These are phyloP conservation scores for Cnidoscolus chayamansa DNA, from an alignment of 441 rosid species.

Conservation along the genomic window DNA sequence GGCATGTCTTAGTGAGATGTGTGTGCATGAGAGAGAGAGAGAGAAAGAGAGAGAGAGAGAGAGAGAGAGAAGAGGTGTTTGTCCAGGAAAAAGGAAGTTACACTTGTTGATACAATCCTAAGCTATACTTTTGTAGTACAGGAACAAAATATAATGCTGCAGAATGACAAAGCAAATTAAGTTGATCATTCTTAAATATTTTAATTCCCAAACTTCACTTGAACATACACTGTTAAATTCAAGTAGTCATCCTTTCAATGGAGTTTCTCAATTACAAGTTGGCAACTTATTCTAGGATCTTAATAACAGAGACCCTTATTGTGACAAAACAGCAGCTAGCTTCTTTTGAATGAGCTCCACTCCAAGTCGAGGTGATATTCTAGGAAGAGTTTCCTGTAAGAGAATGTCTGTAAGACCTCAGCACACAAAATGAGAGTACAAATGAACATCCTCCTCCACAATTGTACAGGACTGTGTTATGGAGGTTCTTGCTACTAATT, in stretches of 20 bases:
- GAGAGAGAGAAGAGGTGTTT: neutral
- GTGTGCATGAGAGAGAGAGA: neutral
- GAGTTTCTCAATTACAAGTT: neutral
- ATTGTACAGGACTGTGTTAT: neutral
- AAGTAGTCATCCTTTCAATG: neutral
- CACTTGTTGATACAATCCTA: neutral
- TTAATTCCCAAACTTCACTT: neutral
- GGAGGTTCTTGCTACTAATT: neutral
- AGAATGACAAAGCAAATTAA: neutral
- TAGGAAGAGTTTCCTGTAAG: conserved; percentile 64
- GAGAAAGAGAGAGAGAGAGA: neutral
- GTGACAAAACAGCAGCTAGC: conserved; percentile 62
- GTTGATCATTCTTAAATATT: neutral
- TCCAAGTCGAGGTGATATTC: conserved; percentile 71
- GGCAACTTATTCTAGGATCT: conserved; percentile 5
- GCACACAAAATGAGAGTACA: neutral
- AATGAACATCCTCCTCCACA: neutral
- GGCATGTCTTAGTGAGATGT: neutral
- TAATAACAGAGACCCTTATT: conserved; percentile 25
- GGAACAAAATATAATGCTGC: neutral
- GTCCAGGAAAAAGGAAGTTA: neutral
- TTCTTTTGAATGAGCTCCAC: conserved; percentile 74
- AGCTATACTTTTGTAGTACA: neutral
- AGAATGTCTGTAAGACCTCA: conserved; percentile 19
- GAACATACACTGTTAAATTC: neutral